These are phyloP conservation scores for Colletotrichum australisinense DNA, from an alignment of 2,329 filamentous ascomycete species.

Conservation along the genomic window DNA sequence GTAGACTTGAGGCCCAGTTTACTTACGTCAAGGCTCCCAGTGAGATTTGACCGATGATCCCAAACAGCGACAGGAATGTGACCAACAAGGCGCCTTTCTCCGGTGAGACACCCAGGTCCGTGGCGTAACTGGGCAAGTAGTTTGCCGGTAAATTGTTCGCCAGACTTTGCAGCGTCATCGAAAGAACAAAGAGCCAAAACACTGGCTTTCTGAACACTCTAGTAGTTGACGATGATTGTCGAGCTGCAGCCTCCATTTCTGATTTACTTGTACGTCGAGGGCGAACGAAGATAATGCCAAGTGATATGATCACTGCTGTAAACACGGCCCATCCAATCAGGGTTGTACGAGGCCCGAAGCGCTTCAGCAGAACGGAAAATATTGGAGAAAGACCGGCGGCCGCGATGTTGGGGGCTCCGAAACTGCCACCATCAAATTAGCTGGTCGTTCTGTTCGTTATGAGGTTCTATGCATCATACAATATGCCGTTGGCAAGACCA, in stretches of 20 bases:
- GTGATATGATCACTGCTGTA: neutral
- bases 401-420: slow-evolving; percentile 10
- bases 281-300: slow-evolving; percentile 2
- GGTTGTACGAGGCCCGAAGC: slow-evolving; percentile 8
- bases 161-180: slow-evolving; percentile 16
- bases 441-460: fast-evolving
- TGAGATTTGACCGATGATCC: slow-evolving; percentile 8
- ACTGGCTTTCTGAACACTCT: neutral
- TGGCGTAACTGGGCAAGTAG: slow-evolving; percentile 17
- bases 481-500: slow-evolving; percentile 53
- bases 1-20: fast-evolving
- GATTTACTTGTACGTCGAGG: neutral
- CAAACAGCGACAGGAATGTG: neutral
- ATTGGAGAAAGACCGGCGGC: slow-evolving; percentile 13
- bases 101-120: neutral
- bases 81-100: slow-evolving; percentile 7
- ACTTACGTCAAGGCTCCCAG: slow-evolving; percentile 9
- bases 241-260: neutral
- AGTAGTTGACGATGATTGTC: neutral
- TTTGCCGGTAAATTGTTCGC: slow-evolving; percentile 11
- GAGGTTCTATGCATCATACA: neutral
- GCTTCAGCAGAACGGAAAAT: slow-evolving; percentile 6
- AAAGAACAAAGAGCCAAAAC: slow-evolving; percentile 14
- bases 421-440: neutral
- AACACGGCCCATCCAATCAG: slow-evolving; percentile 6